Base-by-base conservation (phyloP, 2,329 filamentous ascomycete species). In the Metarhizium album region DNA sequence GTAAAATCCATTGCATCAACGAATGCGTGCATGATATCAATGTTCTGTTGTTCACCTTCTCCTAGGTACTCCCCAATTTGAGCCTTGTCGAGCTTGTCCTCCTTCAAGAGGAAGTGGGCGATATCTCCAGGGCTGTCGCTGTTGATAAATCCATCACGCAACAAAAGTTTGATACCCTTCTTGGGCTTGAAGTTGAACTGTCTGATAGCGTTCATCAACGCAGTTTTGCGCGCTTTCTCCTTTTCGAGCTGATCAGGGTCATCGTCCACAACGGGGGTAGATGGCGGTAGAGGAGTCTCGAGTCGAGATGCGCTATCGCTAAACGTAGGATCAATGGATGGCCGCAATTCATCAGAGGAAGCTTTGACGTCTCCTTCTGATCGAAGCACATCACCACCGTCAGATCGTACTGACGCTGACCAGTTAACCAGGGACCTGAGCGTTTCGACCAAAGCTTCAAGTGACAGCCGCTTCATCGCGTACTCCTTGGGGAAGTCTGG, bases 181-280 rank as follows among this genome's bases (percentile, higher is more conserved):
- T 98, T 98, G 0, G 94, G 90, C 66, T 98, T 98, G 74, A 91
- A 96, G 66, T 98, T 98, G 76, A 98, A 98, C 55, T 89, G 86
- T 47, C 84, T 82, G 50, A 96, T 86, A 2, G 87, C 91, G 59
- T 95, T 93, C 48, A 84, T 87, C 54, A 97, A 71, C 0, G 93
- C 93, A 6, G 89, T 97, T 70, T 98, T 98, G 55, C 86, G 80
- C 53, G 90, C 87, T 70, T 97, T 97, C 51, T 90, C 89, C 66
- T 86, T 94, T 62, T 97, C 93, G n/a, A 98, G 74, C 60, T 96
- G 86, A 55, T 83, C 89, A 0, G 91, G 91, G 61, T 98, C 93
- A 62, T 98, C 94, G 52, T 96, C 90, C 3, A 82, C 69, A 2
- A 83, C 71, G 20, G 82, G 86, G 0, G 87, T 90, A 5, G 80